Evolutionary conservation across 1,284 basidiomycete genomes (phyloP).

Genomic region (Porogramme epimiltina): DNA sequence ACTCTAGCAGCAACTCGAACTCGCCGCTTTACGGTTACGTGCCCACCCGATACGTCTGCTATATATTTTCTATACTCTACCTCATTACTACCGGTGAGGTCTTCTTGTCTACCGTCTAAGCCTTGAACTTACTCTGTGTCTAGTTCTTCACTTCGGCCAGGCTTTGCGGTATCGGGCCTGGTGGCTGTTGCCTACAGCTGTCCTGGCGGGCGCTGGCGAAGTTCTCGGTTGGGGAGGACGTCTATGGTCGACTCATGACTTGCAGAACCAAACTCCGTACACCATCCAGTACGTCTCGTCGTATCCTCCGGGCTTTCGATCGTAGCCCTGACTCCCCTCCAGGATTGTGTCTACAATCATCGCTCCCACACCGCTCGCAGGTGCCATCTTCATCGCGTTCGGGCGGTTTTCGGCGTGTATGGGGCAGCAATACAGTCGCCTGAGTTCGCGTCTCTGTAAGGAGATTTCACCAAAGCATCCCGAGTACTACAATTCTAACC

Average conservation of each 20-base stretch:
- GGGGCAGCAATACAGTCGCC: constrained; percentile 36
- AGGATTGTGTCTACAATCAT: constrained; percentile 43
- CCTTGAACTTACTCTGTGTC: constrained; percentile 1
- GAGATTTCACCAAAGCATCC: constrained; percentile 3
- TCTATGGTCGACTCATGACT: constrained; percentile 32
- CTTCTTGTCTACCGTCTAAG: not conserved
- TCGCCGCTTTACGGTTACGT: constrained; percentile 12
- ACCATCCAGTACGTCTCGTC: constrained; percentile 36
- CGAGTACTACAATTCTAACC: not conserved
- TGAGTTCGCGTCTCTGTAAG: constrained; percentile 39
- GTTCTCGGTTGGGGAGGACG: constrained; percentile 48
- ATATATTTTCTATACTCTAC: constrained; percentile 11
- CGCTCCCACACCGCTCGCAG: constrained; percentile 48
- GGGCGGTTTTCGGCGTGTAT: constrained; percentile 42
- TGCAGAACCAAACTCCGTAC: constrained; percentile 22
- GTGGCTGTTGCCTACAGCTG: constrained; percentile 55
- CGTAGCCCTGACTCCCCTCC: constrained; percentile 13
- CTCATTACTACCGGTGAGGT: constrained; percentile 12
- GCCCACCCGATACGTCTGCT: constrained; percentile 9
- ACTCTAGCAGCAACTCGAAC: constrained; percentile 3
- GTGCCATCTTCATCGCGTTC: constrained; percentile 49
- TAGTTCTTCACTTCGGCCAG: constrained; percentile 46
- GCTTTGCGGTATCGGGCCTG: constrained; percentile 45
- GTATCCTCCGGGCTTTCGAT: constrained; percentile 33
- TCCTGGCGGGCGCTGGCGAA: constrained; percentile 53